These are phyloP conservation scores for Fraxinus cuspidata DNA, from an alignment of 257 asterid species.

Conservation along the genomic window DNA sequence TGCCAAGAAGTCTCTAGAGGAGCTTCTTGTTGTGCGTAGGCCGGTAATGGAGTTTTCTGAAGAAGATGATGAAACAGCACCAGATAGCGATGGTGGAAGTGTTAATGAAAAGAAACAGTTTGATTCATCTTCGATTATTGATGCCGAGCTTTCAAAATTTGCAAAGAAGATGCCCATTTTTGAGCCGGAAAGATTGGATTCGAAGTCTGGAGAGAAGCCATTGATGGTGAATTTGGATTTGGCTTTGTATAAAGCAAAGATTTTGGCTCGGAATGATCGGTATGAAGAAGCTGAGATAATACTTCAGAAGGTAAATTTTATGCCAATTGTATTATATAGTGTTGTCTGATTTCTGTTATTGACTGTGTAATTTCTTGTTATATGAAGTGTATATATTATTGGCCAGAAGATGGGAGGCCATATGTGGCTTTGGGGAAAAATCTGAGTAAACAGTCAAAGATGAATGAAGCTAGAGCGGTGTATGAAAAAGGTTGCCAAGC, in stretches of 20 bases:
- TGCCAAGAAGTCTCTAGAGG: slow-evolving; percentile 76
- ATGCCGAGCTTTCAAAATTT: slow-evolving; percentile 58
- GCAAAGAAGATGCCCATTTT: slow-evolving; percentile 86
- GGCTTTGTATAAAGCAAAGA: slow-evolving; percentile 77
- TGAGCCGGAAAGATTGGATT: slow-evolving; percentile 69
- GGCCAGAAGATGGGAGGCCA: slow-evolving; percentile 99
- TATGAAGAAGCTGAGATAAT: slow-evolving; percentile 75
- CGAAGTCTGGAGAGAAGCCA: slow-evolving; percentile 58
- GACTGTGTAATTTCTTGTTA: slow-evolving; percentile 18
- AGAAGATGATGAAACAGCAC: slow-evolving; percentile 36
- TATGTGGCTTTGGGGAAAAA: slow-evolving; percentile 85
- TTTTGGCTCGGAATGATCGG: slow-evolving; percentile 58
- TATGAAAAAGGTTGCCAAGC: slow-evolving; percentile 97
- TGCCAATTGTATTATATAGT: neutral
- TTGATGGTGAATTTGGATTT: slow-evolving; percentile 84
- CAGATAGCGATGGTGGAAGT: slow-evolving; percentile 17
- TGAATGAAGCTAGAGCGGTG: slow-evolving; percentile 77
- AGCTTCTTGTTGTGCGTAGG: slow-evolving; percentile 75
- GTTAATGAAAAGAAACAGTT: slow-evolving; percentile 18
- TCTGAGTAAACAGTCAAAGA: slow-evolving; percentile 68
- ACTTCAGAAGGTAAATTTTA: slow-evolving; percentile 58
- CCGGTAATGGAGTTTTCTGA: slow-evolving; percentile 59
- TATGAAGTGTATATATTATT: slow-evolving; percentile 75
- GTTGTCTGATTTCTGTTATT: neutral
- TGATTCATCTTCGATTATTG: slow-evolving; percentile 42